Evolutionary conservation across 352 stramenopile species (phyloP).

Genomic region (Peronospora destructor): DNA sequence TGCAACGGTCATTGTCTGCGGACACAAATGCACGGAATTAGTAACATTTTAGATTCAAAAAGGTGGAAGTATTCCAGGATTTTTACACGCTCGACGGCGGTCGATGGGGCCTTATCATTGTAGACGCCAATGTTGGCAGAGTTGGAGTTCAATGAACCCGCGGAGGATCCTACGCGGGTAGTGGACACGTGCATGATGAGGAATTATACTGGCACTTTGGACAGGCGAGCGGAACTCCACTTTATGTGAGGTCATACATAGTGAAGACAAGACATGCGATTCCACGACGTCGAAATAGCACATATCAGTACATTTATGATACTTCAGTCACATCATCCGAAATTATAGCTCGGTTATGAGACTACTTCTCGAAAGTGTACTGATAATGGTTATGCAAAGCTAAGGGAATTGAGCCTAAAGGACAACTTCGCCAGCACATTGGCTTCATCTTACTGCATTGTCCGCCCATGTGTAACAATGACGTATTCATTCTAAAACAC

Average conservation of each 20-base stretch:
- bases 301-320: slow-evolving; percentile 1
- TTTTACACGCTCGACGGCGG: slow-evolving; percentile 50
- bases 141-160: slow-evolving; percentile 25
- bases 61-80: neutral
- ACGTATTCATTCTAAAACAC: slow-evolving; percentile 1
- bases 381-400: neutral
- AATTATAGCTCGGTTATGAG: too few relatives aligned
- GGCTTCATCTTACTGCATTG: neutral
- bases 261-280: slow-evolving; percentile 1
- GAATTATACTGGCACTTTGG: neutral
- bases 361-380: neutral
- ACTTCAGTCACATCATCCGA: neutral
- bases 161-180: slow-evolving; percentile 27
- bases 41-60: neutral
- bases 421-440: slow-evolving; percentile 1
- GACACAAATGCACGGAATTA: neutral
- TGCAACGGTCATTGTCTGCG: slow-evolving; percentile 75
- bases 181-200: slow-evolving; percentile 31
- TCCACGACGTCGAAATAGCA: slow-evolving; percentile 7
- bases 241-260: too few relatives aligned
- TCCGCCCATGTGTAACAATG: slow-evolving; percentile 10
- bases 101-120: slow-evolving; percentile 36
- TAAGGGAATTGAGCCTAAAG: neutral
- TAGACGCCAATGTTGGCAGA: slow-evolving; percentile 17
- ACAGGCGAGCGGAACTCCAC: too few relatives aligned